A percentile compares a stretch with the other conserved stretches of the same genome.
Evolutionary conservation across 2,329 filamentous ascomycete genomes (phyloP).

Genomic region (Lachnellula hyalina): DNA sequence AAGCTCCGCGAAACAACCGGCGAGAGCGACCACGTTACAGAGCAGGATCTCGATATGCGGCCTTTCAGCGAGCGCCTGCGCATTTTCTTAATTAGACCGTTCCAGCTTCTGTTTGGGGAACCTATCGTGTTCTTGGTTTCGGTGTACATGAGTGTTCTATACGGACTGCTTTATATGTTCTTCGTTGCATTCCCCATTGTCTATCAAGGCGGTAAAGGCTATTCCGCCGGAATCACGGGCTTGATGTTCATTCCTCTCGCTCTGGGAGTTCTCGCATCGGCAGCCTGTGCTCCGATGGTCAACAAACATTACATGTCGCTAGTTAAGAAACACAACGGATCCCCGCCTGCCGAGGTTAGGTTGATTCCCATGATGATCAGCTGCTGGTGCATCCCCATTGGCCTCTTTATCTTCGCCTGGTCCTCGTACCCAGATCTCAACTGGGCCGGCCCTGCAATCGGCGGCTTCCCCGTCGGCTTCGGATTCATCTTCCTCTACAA

Average conservation of each 20-base stretch:
- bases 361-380: constrained; percentile 78
- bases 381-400: constrained; percentile 67
- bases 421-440: constrained; percentile 50
- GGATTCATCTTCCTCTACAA: constrained; percentile 65
- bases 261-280: constrained; percentile 56
- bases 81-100: constrained; percentile 74
- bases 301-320: constrained; percentile 65
- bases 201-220: constrained; percentile 66
- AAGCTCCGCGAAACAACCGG: constrained; percentile 67
- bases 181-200: constrained; percentile 83
- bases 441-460: constrained; percentile 55
- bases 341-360: constrained; percentile 70
- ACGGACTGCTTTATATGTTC: constrained; percentile 62
- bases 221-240: constrained; percentile 71
- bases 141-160: constrained; percentile 79
- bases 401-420: constrained; percentile 65
- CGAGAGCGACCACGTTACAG: constrained; percentile 64
- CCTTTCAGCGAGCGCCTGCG: constrained; percentile 62
- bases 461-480: constrained; percentile 53
- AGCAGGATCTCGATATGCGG: constrained; percentile 70
- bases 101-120: constrained; percentile 79
- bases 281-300: background rate
- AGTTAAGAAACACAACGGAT: constrained; percentile 57
- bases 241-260: constrained; percentile 68
- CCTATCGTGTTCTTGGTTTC: constrained; percentile 80